These are phyloP conservation scores for Truncatella angustata DNA, from an alignment of 2,329 filamentous ascomycete species.

Conservation along the genomic window DNA sequence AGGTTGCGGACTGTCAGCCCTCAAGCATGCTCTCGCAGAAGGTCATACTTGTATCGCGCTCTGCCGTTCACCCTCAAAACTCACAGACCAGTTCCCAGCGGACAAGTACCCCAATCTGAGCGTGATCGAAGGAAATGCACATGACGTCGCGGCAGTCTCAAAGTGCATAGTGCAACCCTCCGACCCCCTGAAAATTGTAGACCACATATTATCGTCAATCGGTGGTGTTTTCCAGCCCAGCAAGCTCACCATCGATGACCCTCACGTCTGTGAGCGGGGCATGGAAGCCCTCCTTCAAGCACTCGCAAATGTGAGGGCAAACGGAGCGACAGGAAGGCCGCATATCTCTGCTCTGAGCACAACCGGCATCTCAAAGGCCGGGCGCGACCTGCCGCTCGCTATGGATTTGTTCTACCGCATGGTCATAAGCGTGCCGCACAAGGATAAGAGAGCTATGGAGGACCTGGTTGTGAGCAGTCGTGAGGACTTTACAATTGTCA, in stretches of 20 bases:
- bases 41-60: constrained; percentile 47
- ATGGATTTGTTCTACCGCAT: constrained; percentile 42
- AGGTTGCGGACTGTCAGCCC: constrained; percentile 45
- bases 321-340: constrained; percentile 27
- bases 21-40: constrained; percentile 43
- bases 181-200: constrained; percentile 34
- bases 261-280: constrained; percentile 45
- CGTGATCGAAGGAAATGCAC: constrained; percentile 47
- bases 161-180: constrained; percentile 29
- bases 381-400: constrained; percentile 41
- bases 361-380: constrained; percentile 38
- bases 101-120: constrained; percentile 34
- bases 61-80: constrained; percentile 48
- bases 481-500: constrained; percentile 36
- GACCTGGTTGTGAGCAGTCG: constrained; percentile 20
- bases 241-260: constrained; percentile 40
- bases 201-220: constrained; percentile 47
- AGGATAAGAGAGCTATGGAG: constrained; percentile 50
- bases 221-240: constrained; percentile 35
- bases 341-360: constrained; percentile 37
- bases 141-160: constrained; percentile 36
- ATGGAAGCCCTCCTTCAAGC: constrained; percentile 41
- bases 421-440: constrained; percentile 40
- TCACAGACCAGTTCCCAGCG: constrained; percentile 34
- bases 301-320: constrained; percentile 27